These are phyloP conservation scores for Xerocomus nothofagi DNA, from an alignment of 1,284 basidiomycete species.

Conservation along the genomic window DNA sequence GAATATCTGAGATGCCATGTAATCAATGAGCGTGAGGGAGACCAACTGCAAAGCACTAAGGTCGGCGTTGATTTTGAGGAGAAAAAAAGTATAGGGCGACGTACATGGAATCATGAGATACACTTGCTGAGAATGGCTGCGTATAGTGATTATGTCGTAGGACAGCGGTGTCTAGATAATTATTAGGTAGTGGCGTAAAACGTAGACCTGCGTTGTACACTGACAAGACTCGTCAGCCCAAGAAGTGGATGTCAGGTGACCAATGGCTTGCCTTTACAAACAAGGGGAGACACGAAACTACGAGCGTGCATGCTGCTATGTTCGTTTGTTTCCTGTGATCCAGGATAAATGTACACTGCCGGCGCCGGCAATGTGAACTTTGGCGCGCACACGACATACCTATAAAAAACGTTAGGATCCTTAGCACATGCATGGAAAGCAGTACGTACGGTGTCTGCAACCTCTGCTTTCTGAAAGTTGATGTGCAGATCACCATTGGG, in stretches of 20 bases:
- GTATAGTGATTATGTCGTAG: constrained; percentile 29
- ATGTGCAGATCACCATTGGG: constrained; percentile 73
- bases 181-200: constrained; percentile 29
- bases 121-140: constrained; percentile 29
- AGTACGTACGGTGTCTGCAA: constrained; percentile 68
- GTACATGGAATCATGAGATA: constrained; percentile 32
- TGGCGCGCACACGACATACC: constrained; percentile 75
- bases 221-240: constrained; percentile 12
- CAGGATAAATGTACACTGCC: constrained; percentile 76
- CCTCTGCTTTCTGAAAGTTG: constrained; percentile 68
- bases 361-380: constrained; percentile 67
- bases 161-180: constrained; percentile 23
- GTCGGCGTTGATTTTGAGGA: constrained; percentile 7
- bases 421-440: not conserved
- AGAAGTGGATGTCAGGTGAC: not conserved
- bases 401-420: constrained; percentile 29
- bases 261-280: constrained; percentile 28
- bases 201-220: constrained; percentile 33
- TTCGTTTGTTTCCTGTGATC: constrained; percentile 61
- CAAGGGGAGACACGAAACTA: constrained; percentile 6
- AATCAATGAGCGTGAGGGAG: constrained; percentile 29
- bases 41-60: constrained; percentile 20
- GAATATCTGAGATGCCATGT: constrained; percentile 25
- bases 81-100: not conserved
- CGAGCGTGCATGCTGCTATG: constrained; percentile 11